Percentiles rank a stretch among this genome's conserved stretches.
phyloP scores from a whole-genome alignment of 805 yeast genomes.

The Jamesozyma piceae region DNA sequence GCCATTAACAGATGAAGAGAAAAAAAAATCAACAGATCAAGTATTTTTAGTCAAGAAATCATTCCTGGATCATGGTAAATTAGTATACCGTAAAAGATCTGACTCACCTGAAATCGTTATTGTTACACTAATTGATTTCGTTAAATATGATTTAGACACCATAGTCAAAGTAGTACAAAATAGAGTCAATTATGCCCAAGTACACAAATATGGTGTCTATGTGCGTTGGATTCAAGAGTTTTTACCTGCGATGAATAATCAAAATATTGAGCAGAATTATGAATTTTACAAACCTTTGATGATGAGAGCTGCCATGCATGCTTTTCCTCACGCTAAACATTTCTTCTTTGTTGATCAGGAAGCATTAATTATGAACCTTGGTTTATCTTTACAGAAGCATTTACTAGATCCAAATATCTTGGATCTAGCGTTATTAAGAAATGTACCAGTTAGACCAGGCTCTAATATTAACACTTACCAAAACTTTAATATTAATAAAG shows the following conservation, averaged over 20 bases:
- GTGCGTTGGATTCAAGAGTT: slow-evolving; percentile 83
- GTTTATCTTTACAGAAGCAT: slow-evolving; percentile 49
- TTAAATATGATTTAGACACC: slow-evolving; percentile 48
- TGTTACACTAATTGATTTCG: slow-evolving; percentile 73
- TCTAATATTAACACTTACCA: slow-evolving; percentile 45
- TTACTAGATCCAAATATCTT: slow-evolving; percentile 53
- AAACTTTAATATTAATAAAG: slow-evolving; percentile 43
- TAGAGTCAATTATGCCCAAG: slow-evolving; percentile 79
- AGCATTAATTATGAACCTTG: slow-evolving; percentile 64
- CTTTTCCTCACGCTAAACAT: slow-evolving; percentile 85
- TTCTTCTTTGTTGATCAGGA: slow-evolving; percentile 82
- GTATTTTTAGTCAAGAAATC: slow-evolving; percentile 40
- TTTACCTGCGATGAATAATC: slow-evolving; percentile 46
- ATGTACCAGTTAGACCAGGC: slow-evolving; percentile 50
- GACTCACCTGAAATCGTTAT: slow-evolving; percentile 54
- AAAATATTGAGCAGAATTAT: slow-evolving; percentile 24
- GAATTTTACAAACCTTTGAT: slow-evolving; percentile 23
- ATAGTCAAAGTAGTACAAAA: slow-evolving; percentile 69
- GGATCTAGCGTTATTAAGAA: slow-evolving; percentile 54
- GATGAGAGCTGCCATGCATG: slow-evolving; percentile 82
- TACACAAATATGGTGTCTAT: slow-evolving; percentile 72
- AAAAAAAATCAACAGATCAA: slow-evolving; percentile 28
- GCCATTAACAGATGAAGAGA: slow-evolving; percentile 33
- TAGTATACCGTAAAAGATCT: slow-evolving; percentile 32
- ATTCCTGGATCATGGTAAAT: slow-evolving; percentile 59